Conservation (phyloP, 2,329 filamentous ascomycete species). For the Clarireedia homoeocarpa region DNA sequence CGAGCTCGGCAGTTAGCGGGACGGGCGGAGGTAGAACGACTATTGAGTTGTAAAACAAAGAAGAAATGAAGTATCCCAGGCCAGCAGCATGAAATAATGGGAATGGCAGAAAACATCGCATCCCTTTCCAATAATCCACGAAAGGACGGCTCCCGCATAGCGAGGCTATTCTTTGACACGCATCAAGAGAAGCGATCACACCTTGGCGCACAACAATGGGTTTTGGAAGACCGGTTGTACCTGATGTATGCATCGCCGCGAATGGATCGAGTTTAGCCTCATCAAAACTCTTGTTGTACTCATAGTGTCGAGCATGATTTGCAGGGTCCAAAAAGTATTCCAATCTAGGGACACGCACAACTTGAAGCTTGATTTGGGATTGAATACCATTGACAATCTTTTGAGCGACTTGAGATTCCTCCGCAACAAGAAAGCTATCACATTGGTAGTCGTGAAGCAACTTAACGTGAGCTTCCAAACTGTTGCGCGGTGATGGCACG, state of each 20-base stretch:
- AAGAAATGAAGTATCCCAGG: not conserved
- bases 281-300: slow-evolving; percentile 18
- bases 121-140: not conserved
- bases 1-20: not conserved
- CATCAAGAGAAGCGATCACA: slow-evolving; percentile 5
- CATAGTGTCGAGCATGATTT: not conserved
- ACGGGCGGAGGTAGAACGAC: not conserved
- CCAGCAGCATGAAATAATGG: slow-evolving; percentile 10
- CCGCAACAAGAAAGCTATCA: not conserved
- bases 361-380: not conserved
- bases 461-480: not conserved
- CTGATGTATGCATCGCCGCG: slow-evolving; percentile 11
- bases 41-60: not conserved
- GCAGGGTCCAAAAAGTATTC: not conserved
- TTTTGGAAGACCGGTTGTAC: slow-evolving; percentile 11
- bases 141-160: not conserved
- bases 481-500: not conserved
- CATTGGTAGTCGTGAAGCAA: slow-evolving; percentile 1
- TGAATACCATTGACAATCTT: not conserved
- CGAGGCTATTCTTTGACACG: not conserved
- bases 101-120: not conserved
- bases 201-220: slow-evolving; percentile 8
- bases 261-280: slow-evolving; percentile 11
- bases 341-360: not conserved
- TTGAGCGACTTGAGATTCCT: not conserved